phyloP scores from a whole-genome alignment of 2,329 filamentous ascomycete species.

The Colletotrichum liriopes region DNA sequence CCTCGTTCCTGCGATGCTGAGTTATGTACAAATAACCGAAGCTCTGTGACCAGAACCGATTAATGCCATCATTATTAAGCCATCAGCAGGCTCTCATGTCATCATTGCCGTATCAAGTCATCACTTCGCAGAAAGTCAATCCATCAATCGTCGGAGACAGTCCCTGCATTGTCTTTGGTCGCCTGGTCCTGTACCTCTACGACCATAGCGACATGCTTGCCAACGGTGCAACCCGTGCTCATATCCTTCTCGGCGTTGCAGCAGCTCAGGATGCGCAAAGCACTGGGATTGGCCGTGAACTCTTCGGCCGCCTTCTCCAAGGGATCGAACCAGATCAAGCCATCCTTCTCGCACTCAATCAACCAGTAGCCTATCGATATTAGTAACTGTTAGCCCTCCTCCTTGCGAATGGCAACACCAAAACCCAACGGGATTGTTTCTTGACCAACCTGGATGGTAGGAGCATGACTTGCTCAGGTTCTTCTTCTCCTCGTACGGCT shows the following conservation, averaged over 20 bases:
- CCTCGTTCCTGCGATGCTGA: not conserved
- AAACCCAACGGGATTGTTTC: no score
- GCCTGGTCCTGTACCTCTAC: not conserved
- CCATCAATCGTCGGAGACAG: not conserved
- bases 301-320: conserved; percentile 19
- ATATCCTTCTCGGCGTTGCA: conserved; percentile 8
- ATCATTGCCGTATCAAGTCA: conserved; percentile 2
- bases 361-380: conserved; percentile 24
- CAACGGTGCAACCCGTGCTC: not conserved
- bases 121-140: not conserved
- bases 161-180: not conserved
- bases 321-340: conserved; percentile 9
- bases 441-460: conserved; percentile 18
- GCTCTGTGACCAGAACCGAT: not conserved
- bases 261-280: conserved; percentile 26
- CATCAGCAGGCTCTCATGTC: not conserved
- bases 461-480: conserved; percentile 16
- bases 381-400: conserved; percentile 1
- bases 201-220: conserved; percentile 27
- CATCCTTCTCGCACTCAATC: conserved; percentile 23
- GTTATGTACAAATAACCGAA: not conserved
- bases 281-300: conserved; percentile 1
- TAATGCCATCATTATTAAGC: not conserved
- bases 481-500: conserved; percentile 27
- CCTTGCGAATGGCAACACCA: not conserved